Evolutionary conservation across 371 early-diverging fungal species (phyloP), one percentile per base, ranked within the genome.

Genomic region (Rhizopus delemar): DNA sequence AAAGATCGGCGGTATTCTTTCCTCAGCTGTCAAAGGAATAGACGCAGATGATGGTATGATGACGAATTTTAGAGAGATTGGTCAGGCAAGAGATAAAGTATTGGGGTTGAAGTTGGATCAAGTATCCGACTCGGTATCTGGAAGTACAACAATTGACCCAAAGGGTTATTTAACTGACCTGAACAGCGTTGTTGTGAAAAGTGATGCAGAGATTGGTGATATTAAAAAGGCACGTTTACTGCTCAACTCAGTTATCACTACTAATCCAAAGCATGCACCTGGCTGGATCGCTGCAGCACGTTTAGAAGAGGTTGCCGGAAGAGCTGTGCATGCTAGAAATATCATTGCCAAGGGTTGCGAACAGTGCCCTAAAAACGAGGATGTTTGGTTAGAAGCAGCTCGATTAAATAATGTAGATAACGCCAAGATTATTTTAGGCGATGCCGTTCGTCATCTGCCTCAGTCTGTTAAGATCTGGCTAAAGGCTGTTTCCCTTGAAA

Each of bases 271-370:
- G 59, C 92, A 96, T 61, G 95, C 95, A 5, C 94, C 97, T 13
- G 96, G 95, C 41, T 98, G 99, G 98, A 96, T 97, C 70, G 97
- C 97, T 3, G 95, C 96, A 8, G 98, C 99, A 16, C 88, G 98
- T 56, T 70, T 97, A 45, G 99, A 98, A 70, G 97, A 98, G 68
- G 87, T 91, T 0, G 95, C 96, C 2, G 90, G 91, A 13, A 90
- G 95, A 63, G 70, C 86, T 46, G 81, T 83, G 3, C 87, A 89
- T 16, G 99, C 99, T 5, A 78, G 97, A 29, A 85, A 82, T 38
- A 77, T 90, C 15, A 94, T 97, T 62, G 87, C 92, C 9, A 87
- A 94, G 66, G 99, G 95, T 8, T 96, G 95, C 73, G 91, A 92
- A 56, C 90, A 92, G 72, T 98, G 99, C 65, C 92, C 97, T 4